A percentile compares a stretch with the other conserved stretches of the same genome.
Conservation (phyloP, 495 filamentous ascomycete species). For the Annulohypoxylon maeteangense region DNA sequence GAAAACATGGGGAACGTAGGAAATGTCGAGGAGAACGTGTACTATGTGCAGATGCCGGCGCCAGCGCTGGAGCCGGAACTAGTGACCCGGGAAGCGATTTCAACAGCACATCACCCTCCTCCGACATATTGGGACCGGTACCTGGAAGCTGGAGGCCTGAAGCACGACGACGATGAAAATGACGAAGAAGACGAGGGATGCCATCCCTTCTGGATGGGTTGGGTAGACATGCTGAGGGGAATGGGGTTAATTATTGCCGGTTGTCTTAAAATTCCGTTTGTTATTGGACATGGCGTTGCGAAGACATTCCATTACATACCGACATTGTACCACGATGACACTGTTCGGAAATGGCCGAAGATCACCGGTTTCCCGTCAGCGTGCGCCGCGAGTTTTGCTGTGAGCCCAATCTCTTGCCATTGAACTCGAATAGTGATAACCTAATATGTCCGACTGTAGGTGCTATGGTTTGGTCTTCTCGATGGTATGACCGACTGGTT, state of each 20-base stretch:
- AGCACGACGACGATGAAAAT: conserved; percentile 1
- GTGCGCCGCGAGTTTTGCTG: conserved; percentile 61
- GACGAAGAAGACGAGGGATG: conserved; percentile 26
- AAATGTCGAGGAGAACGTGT: not conserved
- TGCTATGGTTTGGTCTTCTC: conserved; percentile 62
- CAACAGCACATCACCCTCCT: not conserved
- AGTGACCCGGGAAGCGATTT: not conserved
- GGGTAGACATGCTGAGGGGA: conserved; percentile 50
- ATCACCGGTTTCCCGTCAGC: conserved; percentile 69
- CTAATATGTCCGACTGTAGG: conserved; percentile 17
- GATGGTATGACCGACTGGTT: conserved; percentile 58
- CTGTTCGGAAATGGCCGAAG: conserved; percentile 65
- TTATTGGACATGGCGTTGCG: conserved; percentile 68
- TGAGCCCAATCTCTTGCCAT: conserved; percentile 23
- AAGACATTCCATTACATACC: conserved; percentile 77
- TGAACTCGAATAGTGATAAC: not conserved
- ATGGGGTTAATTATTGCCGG: conserved; percentile 61
- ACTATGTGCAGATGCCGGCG: not conserved
- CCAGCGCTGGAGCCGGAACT: not conserved
- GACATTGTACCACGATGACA: conserved; percentile 71
- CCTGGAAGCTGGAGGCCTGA: not conserved
- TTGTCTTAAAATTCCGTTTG: conserved; percentile 66
- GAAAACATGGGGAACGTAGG: not conserved
- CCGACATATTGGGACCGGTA: conserved; percentile 27
- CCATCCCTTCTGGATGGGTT: conserved; percentile 38